Evolutionary conservation across 345 rosid genomes (phyloP).

Genomic region (Populus alba): DNA sequence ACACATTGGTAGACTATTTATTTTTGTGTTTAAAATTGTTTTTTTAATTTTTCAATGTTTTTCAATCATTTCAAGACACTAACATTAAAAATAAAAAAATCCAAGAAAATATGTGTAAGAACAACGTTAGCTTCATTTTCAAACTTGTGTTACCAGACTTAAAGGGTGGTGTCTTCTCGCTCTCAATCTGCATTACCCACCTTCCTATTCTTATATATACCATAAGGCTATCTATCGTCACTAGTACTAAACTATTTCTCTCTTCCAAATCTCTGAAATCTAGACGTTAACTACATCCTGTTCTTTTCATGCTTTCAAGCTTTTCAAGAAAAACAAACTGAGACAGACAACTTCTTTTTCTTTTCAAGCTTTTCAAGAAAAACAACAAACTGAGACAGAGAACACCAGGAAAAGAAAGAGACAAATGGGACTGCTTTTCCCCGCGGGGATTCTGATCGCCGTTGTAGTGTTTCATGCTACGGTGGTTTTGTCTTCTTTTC

Average conservation of each 20-base stretch:
- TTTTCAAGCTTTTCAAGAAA: background rate
- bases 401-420: background rate
- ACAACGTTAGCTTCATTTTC: background rate
- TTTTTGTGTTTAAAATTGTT: too few species aligned
- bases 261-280: background rate
- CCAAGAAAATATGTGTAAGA: too few species aligned
- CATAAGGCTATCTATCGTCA: background rate
- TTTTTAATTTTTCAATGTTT: too few species aligned
- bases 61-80: background rate
- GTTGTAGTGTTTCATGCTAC: constrained; percentile 10
- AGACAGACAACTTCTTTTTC: background rate
- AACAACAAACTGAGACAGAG: background rate
- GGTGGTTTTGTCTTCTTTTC: constrained; percentile 32
- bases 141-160: background rate
- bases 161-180: background rate
- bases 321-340: background rate
- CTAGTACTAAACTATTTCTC: background rate
- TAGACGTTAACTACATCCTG: background rate
- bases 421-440: constrained; percentile 12
- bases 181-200: background rate
- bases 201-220: background rate
- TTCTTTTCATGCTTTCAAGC: background rate
- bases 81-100: background rate
- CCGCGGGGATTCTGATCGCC: constrained; percentile 16
- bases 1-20: too few species aligned